Evolutionary conservation across 106 monocot genomes (phyloP), one percentile per base, ranked within the genome.

Genomic region (Dendrobium huoshanense): DNA sequence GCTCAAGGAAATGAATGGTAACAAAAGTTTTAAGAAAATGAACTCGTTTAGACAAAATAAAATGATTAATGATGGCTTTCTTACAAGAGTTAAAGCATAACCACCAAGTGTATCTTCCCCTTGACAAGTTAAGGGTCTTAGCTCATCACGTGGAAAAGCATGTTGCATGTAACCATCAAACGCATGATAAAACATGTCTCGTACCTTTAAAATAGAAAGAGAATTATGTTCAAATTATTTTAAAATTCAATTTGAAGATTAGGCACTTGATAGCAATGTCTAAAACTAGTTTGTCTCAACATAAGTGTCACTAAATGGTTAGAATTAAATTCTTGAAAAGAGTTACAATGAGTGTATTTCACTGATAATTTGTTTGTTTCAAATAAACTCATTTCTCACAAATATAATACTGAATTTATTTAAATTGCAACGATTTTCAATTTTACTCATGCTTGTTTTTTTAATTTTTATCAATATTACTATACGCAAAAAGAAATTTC

Each of bases 141-240:
- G 81, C 84, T 97, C 97, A 89, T 97, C 97, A 61, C 89, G 92
- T 75, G 97, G 97, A 91, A 97, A 97, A 88, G 97, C 97, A 86
- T 94, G 83, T 15, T 91, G 75, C 90, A 97, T 88, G 76, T 97
- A 97, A 17, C 97, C 97, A 91, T 94, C 82, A 92, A 94, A 97
- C 18, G 94, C 94, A 88, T 97, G 97, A 88, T 97, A 97, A 81
- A 97, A 97, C 97, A 97, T 97, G 77, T 85, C 92, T 24, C 83
- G 80, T 56, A 94, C 97, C 97, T 70, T 94, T 79, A 37, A 77
- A 55, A 48, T 44, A 77, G 59, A 77, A 77, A 24, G 24, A 56
- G n/a, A 48, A 24, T 41, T 75, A 59, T 18, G 24, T 24, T 79
- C 9, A 55, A 55, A 48, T 81, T 42, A 49, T 86, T 25, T 40